These are phyloP conservation scores for Suhomyces wounanorum DNA, from an alignment of 1,139 yeast species.

Conservation along the genomic window DNA sequence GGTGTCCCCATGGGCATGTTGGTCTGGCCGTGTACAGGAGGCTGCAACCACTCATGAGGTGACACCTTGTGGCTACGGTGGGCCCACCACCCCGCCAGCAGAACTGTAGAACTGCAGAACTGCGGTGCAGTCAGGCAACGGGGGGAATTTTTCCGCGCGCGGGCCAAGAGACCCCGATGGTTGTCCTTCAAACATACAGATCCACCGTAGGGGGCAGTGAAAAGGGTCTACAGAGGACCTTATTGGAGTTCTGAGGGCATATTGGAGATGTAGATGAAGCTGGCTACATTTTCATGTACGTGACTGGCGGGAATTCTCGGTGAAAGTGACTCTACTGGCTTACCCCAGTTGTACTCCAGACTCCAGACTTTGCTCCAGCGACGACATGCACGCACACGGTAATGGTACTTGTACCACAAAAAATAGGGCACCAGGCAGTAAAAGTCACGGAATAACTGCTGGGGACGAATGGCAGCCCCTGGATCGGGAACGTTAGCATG, in stretches of 20 bases:
- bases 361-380: not conserved
- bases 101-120: too few relatives aligned
- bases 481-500: not conserved
- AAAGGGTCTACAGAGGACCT: not conserved
- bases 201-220: not conserved
- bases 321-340: not conserved
- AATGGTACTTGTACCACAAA: not conserved
- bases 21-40: not conserved
- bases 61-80: not conserved
- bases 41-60: slow-evolving; percentile 1
- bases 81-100: not conserved
- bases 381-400: not conserved
- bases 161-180: slow-evolving; percentile 2
- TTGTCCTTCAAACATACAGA: not conserved
- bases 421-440: not conserved
- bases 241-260: not conserved
- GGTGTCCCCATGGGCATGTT: not conserved
- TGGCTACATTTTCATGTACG: not conserved
- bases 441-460: not conserved
- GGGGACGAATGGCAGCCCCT: not conserved
- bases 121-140: not conserved
- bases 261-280: not conserved
- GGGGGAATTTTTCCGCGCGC: slow-evolving; percentile 5
- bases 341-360: slow-evolving; percentile 4
- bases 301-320: not conserved